Base-by-base conservation (phyloP, 768 basidiomycete genomes). In the Rhizopogon salebrosus region DNA sequence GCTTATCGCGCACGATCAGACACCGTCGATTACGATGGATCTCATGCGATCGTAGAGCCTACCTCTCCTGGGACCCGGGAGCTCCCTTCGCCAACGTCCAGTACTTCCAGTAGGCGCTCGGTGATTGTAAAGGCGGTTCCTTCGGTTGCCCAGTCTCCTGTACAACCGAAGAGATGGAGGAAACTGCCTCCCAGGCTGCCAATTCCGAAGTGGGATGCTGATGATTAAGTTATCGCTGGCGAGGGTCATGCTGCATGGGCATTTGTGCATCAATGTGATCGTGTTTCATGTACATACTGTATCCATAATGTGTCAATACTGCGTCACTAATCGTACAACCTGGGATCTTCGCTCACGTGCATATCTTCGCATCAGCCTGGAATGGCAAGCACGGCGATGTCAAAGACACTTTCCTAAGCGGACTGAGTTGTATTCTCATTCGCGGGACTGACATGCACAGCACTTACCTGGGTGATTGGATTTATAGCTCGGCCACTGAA, bases 201-300 rank as follows among this genome's bases (percentile, higher is more conserved):
- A 11, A 66, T 68, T 39, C 66, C 66, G 22, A 68, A 64, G 53
- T 68, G 66, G 66, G 65, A 65, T 22, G 9, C 53, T 8, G 13
- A 46, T 22, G 4, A 31, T 45, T 45, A 14, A 43, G 11, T 11
- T 13, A 13, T 34, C 31, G 13, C 31, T 34, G 31, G 31, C 4
- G 11, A 11, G 31, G 11, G 13, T 20, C 10, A 20, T 20, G 36
- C 36, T 37, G 36, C 13, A 37, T n/a, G 31, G 31, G 31, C 11
- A 4, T 4, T 8, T 38, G 9, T 38, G 10, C 38, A 13, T 6
- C 22, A 20, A 10, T 26, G 16, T n/a, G 26, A 9, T 26, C 1
- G 14, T n/a, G 10, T 16, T 24, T n/a, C n/a, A 34, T 34, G 31
- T 34, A 34, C 4, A 11, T 6, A 35, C 14, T 41, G 6, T 23